These are phyloP conservation scores for Tagetes erecta DNA, from an alignment of 129 eudicot genomes.

Conservation along the genomic window DNA sequence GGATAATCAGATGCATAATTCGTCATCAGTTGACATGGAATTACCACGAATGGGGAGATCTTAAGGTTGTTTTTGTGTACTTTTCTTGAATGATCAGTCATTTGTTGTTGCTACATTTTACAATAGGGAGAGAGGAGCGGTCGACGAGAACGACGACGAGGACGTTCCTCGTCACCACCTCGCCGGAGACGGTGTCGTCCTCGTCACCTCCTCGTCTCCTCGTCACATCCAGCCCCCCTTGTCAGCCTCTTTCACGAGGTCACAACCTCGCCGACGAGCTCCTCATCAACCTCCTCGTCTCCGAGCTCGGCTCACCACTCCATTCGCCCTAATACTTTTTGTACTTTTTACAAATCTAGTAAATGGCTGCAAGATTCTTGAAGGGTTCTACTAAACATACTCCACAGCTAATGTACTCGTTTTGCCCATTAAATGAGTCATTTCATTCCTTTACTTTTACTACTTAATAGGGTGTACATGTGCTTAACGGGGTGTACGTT, in stretches of 20 bases:
- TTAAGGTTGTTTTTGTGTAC: conserved; percentile 12
- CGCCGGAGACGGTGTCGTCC: no score
- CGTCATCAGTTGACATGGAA: conserved; percentile 14
- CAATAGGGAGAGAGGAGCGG: background rate
- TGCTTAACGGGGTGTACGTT: no score
- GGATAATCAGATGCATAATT: conserved; percentile 11
- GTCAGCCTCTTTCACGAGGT: no score
- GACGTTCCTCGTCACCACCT: no score
- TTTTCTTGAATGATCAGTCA: conserved; percentile 14
- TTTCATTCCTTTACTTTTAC: no score
- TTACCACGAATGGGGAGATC: conserved; percentile 11
- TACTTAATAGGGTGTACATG: no score
- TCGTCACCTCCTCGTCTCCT: no score
- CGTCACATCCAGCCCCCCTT: no score
- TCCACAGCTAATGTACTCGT: background rate
- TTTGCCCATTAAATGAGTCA: background rate
- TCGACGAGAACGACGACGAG: no score
- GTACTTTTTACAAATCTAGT: conserved; percentile 16
- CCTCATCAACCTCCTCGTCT: no score
- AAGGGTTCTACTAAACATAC: background rate
- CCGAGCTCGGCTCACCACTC: no score
- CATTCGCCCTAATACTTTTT: background rate
- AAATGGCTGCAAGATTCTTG: conserved; percentile 24
- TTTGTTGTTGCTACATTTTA: conserved; percentile 7
- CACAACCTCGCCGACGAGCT: no score